phyloP scores from a whole-genome alignment of 2,329 filamentous ascomycete species.

The Pseudopyrenochaeta lycopersici region DNA sequence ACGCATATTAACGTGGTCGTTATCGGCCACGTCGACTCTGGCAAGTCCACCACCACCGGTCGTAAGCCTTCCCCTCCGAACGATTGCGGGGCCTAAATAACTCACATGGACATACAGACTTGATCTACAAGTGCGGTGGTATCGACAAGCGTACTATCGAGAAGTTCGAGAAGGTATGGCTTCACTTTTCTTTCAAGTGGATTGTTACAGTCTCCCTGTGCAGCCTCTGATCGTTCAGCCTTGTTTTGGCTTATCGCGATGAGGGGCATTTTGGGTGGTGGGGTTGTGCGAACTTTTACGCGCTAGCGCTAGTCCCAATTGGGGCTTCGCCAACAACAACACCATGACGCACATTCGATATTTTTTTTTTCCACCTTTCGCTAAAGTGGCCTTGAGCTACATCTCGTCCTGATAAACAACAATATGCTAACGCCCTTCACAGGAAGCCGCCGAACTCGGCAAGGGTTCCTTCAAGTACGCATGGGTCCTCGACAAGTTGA shows the following conservation, averaged over 20 bases:
- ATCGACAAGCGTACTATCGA: constrained; percentile 99
- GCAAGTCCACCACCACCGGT: constrained; percentile 95
- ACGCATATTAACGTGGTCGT: constrained; percentile 94
- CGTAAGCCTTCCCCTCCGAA: constrained; percentile 63
- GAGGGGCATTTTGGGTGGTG: constrained; percentile 51
- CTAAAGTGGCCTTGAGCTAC: not conserved
- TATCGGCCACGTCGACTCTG: constrained; percentile 99
- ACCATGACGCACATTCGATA: constrained; percentile 43
- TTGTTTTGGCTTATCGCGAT: constrained; percentile 42
- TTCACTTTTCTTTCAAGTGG: constrained; percentile 29
- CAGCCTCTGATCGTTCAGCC: constrained; percentile 36
- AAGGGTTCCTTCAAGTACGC: constrained; percentile 99
- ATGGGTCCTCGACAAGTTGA: constrained; percentile 99
- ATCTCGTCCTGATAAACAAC: constrained; percentile 13
- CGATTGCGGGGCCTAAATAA: constrained; percentile 35
- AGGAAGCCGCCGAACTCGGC: constrained; percentile 98
- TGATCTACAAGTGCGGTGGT: constrained; percentile 99
- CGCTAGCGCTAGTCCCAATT: constrained; percentile 45
- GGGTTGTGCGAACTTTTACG: constrained; percentile 51
- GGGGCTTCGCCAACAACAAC: constrained; percentile 40
- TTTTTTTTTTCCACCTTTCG: constrained; percentile 13
- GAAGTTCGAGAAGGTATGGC: constrained; percentile 99
- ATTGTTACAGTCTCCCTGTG: constrained; percentile 18
- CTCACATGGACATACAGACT: constrained; percentile 68
- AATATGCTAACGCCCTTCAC: constrained; percentile 49